Evolutionary conservation across 2,329 filamentous ascomycete genomes (phyloP).

Genomic region (Trichophyton benhamiae): DNA sequence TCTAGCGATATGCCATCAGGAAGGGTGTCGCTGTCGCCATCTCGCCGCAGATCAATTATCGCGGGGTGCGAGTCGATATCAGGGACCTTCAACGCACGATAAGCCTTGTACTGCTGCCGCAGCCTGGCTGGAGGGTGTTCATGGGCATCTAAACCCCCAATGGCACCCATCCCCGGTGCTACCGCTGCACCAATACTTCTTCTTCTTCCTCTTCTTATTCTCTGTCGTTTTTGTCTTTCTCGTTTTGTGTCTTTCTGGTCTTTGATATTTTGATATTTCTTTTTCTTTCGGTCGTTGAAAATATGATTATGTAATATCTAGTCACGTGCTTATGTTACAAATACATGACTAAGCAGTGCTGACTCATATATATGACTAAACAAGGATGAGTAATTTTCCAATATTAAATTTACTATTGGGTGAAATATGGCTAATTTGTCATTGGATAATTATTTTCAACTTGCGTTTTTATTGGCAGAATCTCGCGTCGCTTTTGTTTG

Average conservation of each 20-base stretch:
- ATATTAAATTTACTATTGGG: too few species aligned
- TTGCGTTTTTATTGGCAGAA: neutral
- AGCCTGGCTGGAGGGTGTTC: conserved; percentile 62
- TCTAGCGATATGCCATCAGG: conserved; percentile 19
- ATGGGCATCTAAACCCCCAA: conserved; percentile 54
- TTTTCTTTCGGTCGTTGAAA: neutral
- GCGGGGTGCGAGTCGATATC: conserved; percentile 43
- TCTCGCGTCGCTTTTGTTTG: neutral
- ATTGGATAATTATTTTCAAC: too few species aligned
- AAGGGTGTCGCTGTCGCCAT: conserved; percentile 22
- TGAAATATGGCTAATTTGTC: too few species aligned
- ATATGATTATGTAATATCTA: neutral
- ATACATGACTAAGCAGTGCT: neutral
- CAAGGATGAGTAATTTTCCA: neutral
- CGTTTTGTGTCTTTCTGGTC: neutral
- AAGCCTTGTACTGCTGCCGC: conserved; percentile 61
- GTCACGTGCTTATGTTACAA: neutral
- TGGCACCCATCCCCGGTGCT: neutral
- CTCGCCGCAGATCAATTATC: conserved; percentile 43
- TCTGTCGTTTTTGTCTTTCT: neutral
- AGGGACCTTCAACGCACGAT: conserved; percentile 47
- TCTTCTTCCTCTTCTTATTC: neutral
- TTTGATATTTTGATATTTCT: neutral
- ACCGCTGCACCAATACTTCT: neutral
- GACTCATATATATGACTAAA: neutral